Conservation (phyloP, 169 alveolate genomes). For the Plasmodium fragile region DNA sequence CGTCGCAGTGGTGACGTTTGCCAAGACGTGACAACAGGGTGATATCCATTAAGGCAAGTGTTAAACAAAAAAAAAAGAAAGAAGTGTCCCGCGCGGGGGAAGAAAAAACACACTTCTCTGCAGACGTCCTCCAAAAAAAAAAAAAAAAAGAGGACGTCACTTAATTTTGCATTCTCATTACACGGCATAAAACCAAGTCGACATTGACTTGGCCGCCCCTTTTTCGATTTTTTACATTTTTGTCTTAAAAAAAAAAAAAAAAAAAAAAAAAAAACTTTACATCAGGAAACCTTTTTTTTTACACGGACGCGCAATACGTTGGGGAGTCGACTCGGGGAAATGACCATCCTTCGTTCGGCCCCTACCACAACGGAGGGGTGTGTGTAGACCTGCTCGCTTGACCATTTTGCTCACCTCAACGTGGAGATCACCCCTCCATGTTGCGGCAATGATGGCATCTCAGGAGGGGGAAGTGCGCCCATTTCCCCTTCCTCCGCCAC, state of each 20-base stretch:
- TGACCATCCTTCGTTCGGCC: not conserved
- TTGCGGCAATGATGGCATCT: too few species aligned
- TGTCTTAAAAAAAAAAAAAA: not conserved
- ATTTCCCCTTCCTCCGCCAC: too few species aligned
- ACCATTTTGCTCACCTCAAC: too few species aligned
- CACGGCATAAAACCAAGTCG: not conserved
- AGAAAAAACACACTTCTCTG: not conserved
- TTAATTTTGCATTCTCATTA: not conserved
- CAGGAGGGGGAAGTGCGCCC: too few species aligned
- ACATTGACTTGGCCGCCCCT: not conserved
- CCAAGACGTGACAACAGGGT: not conserved
- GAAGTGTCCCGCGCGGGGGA: not conserved
- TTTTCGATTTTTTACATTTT: not conserved
- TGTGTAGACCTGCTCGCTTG: too few species aligned
- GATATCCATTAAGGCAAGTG: not conserved
- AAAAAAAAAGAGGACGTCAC: not conserved
- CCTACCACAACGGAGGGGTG: not conserved
- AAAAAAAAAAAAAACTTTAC: not conserved
- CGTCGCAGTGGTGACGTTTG: not conserved
- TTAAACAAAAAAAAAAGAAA: not conserved
- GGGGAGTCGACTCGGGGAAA: not conserved
- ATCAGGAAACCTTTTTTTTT: too few species aligned
- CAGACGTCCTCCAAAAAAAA: not conserved
- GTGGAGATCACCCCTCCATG: too few species aligned
- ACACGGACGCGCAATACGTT: not conserved